Evolutionary conservation across 2,329 filamentous ascomycete genomes (phyloP), one percentile per base, ranked within the genome.

Genomic region (Paramyrothecium roridum): DNA sequence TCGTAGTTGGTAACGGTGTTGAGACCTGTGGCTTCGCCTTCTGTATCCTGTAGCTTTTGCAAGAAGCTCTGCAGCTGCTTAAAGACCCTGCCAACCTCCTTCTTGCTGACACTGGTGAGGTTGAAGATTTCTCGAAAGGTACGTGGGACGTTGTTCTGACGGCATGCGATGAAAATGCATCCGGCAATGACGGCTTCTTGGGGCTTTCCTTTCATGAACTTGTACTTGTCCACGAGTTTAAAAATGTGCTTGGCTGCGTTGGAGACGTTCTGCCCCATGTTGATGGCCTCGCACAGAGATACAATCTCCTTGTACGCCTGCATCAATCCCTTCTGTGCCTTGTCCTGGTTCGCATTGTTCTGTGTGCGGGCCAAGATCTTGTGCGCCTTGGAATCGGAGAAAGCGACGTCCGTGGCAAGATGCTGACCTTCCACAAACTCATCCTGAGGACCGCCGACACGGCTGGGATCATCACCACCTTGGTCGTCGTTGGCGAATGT

Each of bases 401-500:
- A 96, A 50, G 90, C 90, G 62, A 98, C 96, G 61, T 83, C 87
- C 7, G 93, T 97, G 68, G 93, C 86, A 48, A 97, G 86, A 75
- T 96, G 92, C 61, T 91, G 89, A 55, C 92, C 93, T 67, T 96
- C 92, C 56, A 96, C 82, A 47, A 99, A 86, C 53, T 91, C 88
- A 68, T 98, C 97, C 57, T 89, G 88, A 7, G 89, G 90, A 65
- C 98, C 95, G 78, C 95, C 95, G 61, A 99, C 93, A 91, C 95
- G 95, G 56, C 92, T 97, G 4, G 96, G 95, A 63, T 99, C 95
- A 65, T 98, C 96, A 67, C 90, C 93, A 67, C 91, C 91, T 72
- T 96, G 91, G 70, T 99, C 96, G 68, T 99, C 95, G 70, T 98
- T 98, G 69, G 93, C 92, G 76, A 99, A 99, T 1, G 95, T 99